Evolutionary conservation across 768 basidiomycete genomes (phyloP).

Genomic region (Tulasnella sp.): DNA sequence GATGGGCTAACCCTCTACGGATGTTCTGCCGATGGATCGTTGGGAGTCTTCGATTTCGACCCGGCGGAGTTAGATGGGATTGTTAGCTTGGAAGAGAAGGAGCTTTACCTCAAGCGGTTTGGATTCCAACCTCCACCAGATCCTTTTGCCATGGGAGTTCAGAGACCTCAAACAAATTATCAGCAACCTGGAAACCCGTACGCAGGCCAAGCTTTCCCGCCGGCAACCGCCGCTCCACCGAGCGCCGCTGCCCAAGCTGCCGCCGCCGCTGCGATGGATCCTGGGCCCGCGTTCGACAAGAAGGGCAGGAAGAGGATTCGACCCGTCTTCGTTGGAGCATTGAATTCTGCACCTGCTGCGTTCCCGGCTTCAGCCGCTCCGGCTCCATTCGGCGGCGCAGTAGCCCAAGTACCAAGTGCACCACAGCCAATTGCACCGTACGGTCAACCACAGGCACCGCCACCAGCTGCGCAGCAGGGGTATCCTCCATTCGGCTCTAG

Average conservation of each 20-base stretch:
- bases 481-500: background rate
- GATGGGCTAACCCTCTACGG: slow-evolving; percentile 91
- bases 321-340: slow-evolving; percentile 30
- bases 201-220: background rate
- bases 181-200: background rate
- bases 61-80: slow-evolving; percentile 68
- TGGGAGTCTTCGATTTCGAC: slow-evolving; percentile 82
- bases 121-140: slow-evolving; percentile 51
- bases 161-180: background rate
- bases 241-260: slow-evolving; percentile 9
- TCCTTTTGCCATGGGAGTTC: background rate
- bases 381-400: background rate
- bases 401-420: background rate
- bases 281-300: slow-evolving; percentile 18
- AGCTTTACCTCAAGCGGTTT: slow-evolving; percentile 74
- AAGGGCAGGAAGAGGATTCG: slow-evolving; percentile 57
- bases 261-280: slow-evolving; percentile 12
- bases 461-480: background rate
- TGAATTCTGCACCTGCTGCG: slow-evolving; percentile 3
- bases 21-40: slow-evolving; percentile 91
- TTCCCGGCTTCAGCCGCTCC: slow-evolving; percentile 23
- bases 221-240: background rate
- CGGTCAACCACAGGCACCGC: background rate
- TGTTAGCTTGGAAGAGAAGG: slow-evolving; percentile 61
- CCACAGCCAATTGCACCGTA: background rate